Evolutionary conservation across 208 protist species (phyloP), one percentile per base, ranked within the genome.

Genomic region (Acanthamoeba triangularis): DNA sequence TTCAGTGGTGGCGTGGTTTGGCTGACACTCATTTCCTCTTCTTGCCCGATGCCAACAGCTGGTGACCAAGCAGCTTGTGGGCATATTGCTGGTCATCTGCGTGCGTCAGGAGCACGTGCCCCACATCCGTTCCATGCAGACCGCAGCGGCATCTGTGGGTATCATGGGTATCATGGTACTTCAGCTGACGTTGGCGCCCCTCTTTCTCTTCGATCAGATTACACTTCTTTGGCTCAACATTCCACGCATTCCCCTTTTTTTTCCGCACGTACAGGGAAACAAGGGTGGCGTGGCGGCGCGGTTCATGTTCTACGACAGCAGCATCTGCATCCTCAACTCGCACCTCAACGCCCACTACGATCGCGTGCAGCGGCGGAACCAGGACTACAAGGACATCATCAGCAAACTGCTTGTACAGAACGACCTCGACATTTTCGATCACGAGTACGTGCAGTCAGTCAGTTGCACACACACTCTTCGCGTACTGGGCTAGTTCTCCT

Each of bases 161-260:
- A 90, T 98, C 49, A 97, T 98, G 96, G 96, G 96, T 49, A 97
- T 98, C n/a, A 97, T 96, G 14, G 78, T 97, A 59, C 41, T 95
- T n/a, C 97, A 98, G 20, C 37, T n/a, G 52, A 97, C 35, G 49
- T 33, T 95, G n/a, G n/a, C n/a, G n/a, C n/a, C n/a, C 25, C 37
- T 56, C 85, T 91, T 74, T 92, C 54, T 14, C 44, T 80, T 93
- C 25, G 16, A 8, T 1, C 18, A 5, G 3, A 20, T 3, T 11
- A 56, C 44, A 13, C 10, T 69, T 37, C 28, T 93, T 93, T 49
- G 11, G 96, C 41, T 88, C 1, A 28, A 16, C 44, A 44, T 14
- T 72, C 52, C 37, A 6, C 80, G 33, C n/a, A 52, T 69, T 41
- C 16, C 28, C 28, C 20, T 91, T 11, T 67, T 3, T 52, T 14